A percentile compares a stretch with the other conserved stretches of the same genome.
These are phyloP conservation scores for Carex scoparia DNA, from an alignment of 176 grass and related monocot genomes.

Conservation along the genomic window DNA sequence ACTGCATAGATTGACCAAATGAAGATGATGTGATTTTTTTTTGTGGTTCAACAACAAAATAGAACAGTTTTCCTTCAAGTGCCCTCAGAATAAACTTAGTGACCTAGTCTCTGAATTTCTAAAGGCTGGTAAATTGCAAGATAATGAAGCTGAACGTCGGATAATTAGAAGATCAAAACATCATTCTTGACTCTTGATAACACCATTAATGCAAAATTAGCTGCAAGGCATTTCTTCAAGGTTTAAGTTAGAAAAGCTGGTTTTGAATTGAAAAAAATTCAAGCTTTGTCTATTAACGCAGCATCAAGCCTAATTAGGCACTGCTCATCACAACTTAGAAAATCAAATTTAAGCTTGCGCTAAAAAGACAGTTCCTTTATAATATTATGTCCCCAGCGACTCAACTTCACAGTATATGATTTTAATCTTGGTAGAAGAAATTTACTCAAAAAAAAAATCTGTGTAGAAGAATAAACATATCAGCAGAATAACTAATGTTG, in stretches of 20 bases:
- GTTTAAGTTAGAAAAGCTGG: not conserved
- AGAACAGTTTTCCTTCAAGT: not conserved
- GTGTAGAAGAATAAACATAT: not conserved
- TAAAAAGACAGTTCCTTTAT: not conserved
- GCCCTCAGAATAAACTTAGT: not conserved
- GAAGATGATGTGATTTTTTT: not conserved
- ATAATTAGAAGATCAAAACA: not conserved
- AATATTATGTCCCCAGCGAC: not conserved
- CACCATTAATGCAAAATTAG: not conserved
- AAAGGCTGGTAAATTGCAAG: not conserved
- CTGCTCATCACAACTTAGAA: too few relatives aligned
- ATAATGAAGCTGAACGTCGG: not conserved
- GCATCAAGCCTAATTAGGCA: too few relatives aligned
- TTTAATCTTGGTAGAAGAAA: too few relatives aligned
- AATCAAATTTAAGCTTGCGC: not conserved
- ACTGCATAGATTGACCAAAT: not conserved
- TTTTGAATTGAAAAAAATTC: too few relatives aligned
- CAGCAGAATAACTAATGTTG: not conserved
- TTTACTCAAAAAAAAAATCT: not conserved
- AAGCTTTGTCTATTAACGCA: too few relatives aligned
- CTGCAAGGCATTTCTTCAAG: not conserved
- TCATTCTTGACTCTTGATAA: not conserved
- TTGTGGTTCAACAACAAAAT: not conserved
- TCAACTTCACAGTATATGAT: not conserved
- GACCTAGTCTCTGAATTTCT: not conserved